Conservation (phyloP, 345 rosid genomes). For the Pistacia integerrima region DNA sequence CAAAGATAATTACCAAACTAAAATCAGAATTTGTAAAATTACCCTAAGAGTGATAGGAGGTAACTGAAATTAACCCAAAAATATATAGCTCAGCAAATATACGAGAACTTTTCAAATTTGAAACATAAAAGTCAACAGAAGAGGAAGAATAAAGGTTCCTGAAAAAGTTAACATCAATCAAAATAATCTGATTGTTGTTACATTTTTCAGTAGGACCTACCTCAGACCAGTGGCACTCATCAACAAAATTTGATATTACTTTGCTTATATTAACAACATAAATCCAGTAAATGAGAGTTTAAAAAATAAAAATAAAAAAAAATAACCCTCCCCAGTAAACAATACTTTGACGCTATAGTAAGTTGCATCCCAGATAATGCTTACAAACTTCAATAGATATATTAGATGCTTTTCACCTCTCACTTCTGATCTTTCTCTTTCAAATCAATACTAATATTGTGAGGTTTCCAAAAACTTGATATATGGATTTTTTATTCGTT, state of each 20-base stretch:
- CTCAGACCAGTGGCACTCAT: not conserved
- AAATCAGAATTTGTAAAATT: no score
- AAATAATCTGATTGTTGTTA: not conserved
- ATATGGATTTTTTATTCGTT: not conserved
- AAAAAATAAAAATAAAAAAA: not conserved
- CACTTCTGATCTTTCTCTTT: slow-evolving; percentile 4
- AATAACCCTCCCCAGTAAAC: not conserved
- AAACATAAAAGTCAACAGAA: not conserved
- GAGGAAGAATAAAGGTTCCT: not conserved
- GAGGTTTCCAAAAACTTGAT: not conserved
- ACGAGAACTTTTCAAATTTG: not conserved
- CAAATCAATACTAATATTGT: not conserved
- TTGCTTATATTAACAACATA: not conserved
- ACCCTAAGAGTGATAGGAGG: no score
- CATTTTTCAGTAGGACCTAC: not conserved
- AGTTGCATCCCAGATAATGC: no score
- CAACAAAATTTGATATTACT: not conserved
- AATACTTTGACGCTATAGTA: not conserved
- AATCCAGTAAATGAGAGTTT: not conserved
- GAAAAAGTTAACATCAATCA: not conserved
- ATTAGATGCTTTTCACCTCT: not conserved
- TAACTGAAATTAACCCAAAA: not conserved
- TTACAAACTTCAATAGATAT: not conserved
- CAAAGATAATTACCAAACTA: no score
- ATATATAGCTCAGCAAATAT: not conserved